Percentiles rank a stretch among this genome's conserved stretches.
phyloP scores from a whole-genome alignment of 805 yeast genomes.

The Teunomyces cretensis region DNA sequence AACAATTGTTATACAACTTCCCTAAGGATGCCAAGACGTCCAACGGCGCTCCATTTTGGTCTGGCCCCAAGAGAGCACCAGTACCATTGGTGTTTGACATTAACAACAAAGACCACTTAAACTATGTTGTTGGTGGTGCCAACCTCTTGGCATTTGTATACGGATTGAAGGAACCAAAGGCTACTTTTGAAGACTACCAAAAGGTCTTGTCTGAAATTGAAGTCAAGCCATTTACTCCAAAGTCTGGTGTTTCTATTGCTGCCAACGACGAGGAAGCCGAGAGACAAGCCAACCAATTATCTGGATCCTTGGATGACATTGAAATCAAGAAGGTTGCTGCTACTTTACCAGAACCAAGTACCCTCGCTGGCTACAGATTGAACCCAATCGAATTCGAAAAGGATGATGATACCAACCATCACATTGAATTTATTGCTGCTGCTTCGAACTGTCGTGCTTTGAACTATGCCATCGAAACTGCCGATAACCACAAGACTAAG shows the following conservation, averaged over 20 bases:
- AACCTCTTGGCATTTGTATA: slow-evolving; percentile 86
- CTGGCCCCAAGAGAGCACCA: slow-evolving; percentile 97
- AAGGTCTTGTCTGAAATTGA: slow-evolving; percentile 51
- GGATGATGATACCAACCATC: slow-evolving; percentile 96
- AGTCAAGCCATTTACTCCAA: slow-evolving; percentile 64
- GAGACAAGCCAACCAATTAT: slow-evolving; percentile 56
- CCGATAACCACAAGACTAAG: slow-evolving; percentile 87
- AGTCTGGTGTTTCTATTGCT: slow-evolving; percentile 74
- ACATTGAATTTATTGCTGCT: slow-evolving; percentile 92
- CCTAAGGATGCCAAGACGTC: slow-evolving; percentile 92
- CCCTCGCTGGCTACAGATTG: slow-evolving; percentile 84
- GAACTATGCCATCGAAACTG: slow-evolving; percentile 85
- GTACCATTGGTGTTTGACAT: slow-evolving; percentile 77
- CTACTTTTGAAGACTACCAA: slow-evolving; percentile 51
- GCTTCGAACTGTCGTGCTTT: slow-evolving; percentile 95
- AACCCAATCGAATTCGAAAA: slow-evolving; percentile 94
- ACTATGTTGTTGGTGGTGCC: slow-evolving; percentile 86
- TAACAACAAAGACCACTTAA: slow-evolving; percentile 71
- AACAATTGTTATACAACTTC: slow-evolving; percentile 89
- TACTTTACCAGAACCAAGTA: slow-evolving; percentile 82
- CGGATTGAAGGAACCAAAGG: slow-evolving; percentile 77
- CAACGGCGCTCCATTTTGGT: slow-evolving; percentile 93
- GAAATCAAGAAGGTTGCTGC: slow-evolving; percentile 69
- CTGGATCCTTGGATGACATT: slow-evolving; percentile 53
- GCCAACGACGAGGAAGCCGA: slow-evolving; percentile 86